A percentile compares a stretch with the other conserved stretches of the same genome.
These are phyloP conservation scores for Bothriochloa decipiens DNA, from an alignment of 176 grass and related monocot genomes.

Conservation along the genomic window DNA sequence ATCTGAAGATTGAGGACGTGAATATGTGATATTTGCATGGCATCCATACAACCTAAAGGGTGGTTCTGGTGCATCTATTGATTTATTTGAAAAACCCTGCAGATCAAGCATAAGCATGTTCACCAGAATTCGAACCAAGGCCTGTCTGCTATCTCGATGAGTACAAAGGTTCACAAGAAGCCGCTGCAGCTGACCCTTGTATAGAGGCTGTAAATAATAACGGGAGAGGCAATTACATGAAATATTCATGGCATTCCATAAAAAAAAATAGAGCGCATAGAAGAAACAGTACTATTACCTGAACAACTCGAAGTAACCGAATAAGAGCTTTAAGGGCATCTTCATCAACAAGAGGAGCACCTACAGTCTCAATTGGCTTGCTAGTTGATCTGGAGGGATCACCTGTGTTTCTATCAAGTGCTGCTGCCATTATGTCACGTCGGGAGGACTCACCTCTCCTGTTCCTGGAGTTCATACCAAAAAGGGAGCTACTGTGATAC, in stretches of 20 bases:
- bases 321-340: conserved; percentile 89
- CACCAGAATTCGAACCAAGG: conserved; percentile 86
- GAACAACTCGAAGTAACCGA: conserved; percentile 85
- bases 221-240: background rate
- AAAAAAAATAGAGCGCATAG: conserved; percentile 17
- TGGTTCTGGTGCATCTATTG: conserved; percentile 56
- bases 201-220: conserved; percentile 74
- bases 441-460: conserved; percentile 91
- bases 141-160: conserved; percentile 83
- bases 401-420: conserved; percentile 61
- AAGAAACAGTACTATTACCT: conserved; percentile 59
- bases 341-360: conserved; percentile 79
- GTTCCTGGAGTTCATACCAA: conserved; percentile 85
- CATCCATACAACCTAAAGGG: conserved; percentile 96
- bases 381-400: conserved; percentile 64
- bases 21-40: conserved; percentile 92
- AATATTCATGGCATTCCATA: background rate
- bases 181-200: conserved; percentile 92
- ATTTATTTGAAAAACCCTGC: conserved; percentile 64
- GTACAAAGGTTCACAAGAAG: conserved; percentile 94
- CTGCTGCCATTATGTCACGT: conserved; percentile 56
- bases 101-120: conserved; percentile 99
- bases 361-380: conserved; percentile 88
- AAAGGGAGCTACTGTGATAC: conserved; percentile 70
- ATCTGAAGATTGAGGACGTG: conserved; percentile 83